Evolutionary conservation across 768 basidiomycete species (phyloP).

Genomic region (Hemileccinum impolitum): DNA sequence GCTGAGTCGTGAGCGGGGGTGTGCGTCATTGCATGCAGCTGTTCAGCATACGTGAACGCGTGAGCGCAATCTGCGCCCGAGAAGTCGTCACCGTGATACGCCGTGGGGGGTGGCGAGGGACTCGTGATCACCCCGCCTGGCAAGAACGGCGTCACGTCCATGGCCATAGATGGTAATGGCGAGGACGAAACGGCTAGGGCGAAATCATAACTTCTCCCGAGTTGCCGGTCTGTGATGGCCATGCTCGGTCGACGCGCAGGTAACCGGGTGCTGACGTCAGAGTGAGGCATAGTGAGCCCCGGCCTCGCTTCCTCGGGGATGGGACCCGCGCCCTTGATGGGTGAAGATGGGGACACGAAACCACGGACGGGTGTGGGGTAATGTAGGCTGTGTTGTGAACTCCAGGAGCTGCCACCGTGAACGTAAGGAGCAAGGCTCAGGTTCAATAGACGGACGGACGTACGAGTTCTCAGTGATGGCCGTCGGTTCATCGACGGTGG

Average conservation of each 20-base stretch:
- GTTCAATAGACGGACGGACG: slow-evolving; percentile 10
- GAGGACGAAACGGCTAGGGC: slow-evolving; percentile 7
- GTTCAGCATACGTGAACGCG: slow-evolving; percentile 15
- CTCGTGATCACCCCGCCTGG: slow-evolving; percentile 14
- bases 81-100: slow-evolving; percentile 25
- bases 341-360: slow-evolving; percentile 15
- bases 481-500: slow-evolving; percentile 22
- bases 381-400: slow-evolving; percentile 20
- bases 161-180: slow-evolving; percentile 12
- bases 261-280: slow-evolving; percentile 22
- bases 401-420: slow-evolving; percentile 23
- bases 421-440: slow-evolving; percentile 22
- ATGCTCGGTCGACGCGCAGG: slow-evolving; percentile 16
- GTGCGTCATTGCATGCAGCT: slow-evolving; percentile 13
- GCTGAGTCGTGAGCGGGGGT: slow-evolving; percentile 10
- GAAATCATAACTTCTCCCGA: slow-evolving; percentile 7
- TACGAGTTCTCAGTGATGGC: slow-evolving; percentile 28
- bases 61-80: slow-evolving; percentile 13
- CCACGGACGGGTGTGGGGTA: slow-evolving; percentile 25
- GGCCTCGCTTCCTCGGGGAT: slow-evolving; percentile 27
- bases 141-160: slow-evolving; percentile 12
- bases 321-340: slow-evolving; percentile 6
- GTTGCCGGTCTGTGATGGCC: slow-evolving; percentile 9
- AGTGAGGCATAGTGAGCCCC: slow-evolving; percentile 9
- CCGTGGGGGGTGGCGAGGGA: slow-evolving; percentile 21